phyloP scores from a whole-genome alignment of 345 rosid genomes.

The Bruguiera gymnorhiza region DNA sequence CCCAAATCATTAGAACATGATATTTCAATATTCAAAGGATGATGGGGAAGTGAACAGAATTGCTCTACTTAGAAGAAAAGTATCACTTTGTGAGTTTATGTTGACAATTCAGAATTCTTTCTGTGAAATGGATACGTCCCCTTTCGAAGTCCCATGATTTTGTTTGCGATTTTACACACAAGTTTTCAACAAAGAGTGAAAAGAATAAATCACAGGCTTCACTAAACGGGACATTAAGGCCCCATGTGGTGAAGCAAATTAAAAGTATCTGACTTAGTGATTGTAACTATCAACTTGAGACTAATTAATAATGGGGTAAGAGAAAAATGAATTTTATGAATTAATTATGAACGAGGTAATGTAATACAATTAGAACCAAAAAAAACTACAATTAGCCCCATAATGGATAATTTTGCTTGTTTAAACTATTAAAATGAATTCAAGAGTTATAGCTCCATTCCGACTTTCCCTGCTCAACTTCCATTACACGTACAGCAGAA shows the following conservation, averaged over 20 bases:
- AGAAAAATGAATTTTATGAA: too few relatives aligned
- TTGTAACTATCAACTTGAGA: too few relatives aligned
- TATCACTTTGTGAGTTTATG: conserved; percentile 33
- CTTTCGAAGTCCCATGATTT: conserved; percentile 33
- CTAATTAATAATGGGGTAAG: too few relatives aligned
- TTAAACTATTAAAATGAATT: too few relatives aligned
- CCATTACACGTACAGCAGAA: too few relatives aligned
- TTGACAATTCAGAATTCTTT: conserved; percentile 19
- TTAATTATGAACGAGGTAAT: too few relatives aligned
- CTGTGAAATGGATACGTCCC: conserved; percentile 26
- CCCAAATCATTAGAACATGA: conserved; percentile 37
- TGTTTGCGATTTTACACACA: conserved; percentile 28
- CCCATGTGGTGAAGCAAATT: conserved; percentile 6
- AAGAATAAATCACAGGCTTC: conserved; percentile 20
- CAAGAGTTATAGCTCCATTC: too few relatives aligned
- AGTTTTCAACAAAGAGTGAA: conserved; percentile 35
- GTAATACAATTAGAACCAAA: too few relatives aligned
- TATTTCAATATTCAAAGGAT: conserved; percentile 23
- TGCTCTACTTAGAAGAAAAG: conserved; percentile 38
- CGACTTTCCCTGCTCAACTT: too few relatives aligned
- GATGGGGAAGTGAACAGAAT: conserved; percentile 17
- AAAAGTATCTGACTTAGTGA: background rate
- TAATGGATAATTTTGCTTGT: too few relatives aligned
- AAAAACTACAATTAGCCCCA: too few relatives aligned
- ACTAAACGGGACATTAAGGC: conserved; percentile 27